Conservation (phyloP, 1,284 basidiomycete genomes). For the Ganoderma resinaceum region DNA sequence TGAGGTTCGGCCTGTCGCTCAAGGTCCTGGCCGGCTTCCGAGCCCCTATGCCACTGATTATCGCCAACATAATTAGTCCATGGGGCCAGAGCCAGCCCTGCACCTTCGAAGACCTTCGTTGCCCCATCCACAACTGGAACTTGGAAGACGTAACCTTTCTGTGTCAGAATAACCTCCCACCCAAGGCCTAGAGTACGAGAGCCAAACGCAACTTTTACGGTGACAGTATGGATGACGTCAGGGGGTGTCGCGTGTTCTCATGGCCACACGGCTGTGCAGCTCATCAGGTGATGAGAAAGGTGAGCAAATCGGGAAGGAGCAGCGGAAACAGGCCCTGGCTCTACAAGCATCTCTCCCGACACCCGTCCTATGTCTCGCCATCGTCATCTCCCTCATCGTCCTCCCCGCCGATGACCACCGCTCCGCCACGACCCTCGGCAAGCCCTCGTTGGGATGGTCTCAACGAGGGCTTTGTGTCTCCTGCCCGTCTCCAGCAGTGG, state of each 20-base stretch:
- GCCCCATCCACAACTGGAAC: background rate
- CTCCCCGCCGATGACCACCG: constrained; percentile 28
- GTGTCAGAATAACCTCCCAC: background rate
- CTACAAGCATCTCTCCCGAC: constrained; percentile 8
- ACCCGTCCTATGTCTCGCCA: constrained; percentile 23
- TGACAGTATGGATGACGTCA: constrained; percentile 4
- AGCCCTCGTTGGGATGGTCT: constrained; percentile 54
- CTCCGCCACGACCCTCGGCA: constrained; percentile 29
- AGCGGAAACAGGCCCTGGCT: background rate
- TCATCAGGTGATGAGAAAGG: constrained; percentile 20
- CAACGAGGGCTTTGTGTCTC: constrained; percentile 56
- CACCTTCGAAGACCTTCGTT: background rate
- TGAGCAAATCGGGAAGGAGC: constrained; percentile 1
- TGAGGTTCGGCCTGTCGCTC: background rate
- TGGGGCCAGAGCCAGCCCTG: background rate
- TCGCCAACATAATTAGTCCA: background rate
- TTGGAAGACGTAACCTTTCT: background rate
- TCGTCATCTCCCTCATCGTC: constrained; percentile 13
- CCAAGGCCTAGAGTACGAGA: background rate
- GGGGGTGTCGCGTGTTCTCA: background rate
- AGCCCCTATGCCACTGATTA: background rate
- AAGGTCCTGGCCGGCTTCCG: background rate
- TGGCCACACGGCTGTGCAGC: background rate
- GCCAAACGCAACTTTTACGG: background rate
- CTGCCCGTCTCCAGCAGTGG: constrained; percentile 54